Evolutionary conservation across 352 stramenopile species (phyloP).

Genomic region (Phytophthora hybrid): DNA sequence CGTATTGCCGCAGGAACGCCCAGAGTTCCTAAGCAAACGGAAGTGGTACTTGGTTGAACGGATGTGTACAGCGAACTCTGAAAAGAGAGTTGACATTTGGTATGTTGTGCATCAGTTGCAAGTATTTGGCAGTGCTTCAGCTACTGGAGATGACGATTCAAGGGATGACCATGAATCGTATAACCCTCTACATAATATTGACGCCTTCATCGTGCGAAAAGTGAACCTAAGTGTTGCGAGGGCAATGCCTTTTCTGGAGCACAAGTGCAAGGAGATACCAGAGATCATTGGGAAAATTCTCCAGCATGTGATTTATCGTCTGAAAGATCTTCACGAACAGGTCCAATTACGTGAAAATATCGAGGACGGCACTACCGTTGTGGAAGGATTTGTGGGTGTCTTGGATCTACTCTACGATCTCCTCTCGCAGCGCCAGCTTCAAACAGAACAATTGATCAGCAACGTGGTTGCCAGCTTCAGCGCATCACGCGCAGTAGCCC

Average conservation of each 20-base stretch:
- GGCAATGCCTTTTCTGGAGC: constrained; percentile 23
- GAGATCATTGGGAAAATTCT: constrained; percentile 4
- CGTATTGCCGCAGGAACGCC: constrained; percentile 6
- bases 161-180: constrained; percentile 6
- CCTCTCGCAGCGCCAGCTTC: constrained; percentile 11
- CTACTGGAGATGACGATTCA: constrained; percentile 7
- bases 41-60: constrained; percentile 36
- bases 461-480: constrained; percentile 23
- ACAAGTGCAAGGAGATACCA: constrained; percentile 3
- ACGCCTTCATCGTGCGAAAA: constrained; percentile 31
- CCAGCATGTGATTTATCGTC: constrained; percentile 17
- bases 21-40: constrained; percentile 20
- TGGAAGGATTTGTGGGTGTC: constrained; percentile 25
- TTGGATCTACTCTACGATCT: constrained; percentile 27
- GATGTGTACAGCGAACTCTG: constrained; percentile 30
- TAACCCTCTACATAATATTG: constrained; percentile 3
- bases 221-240: constrained; percentile 25
- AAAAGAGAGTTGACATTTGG: constrained; percentile 26
- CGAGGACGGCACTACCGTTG: constrained; percentile 11
- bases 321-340: constrained; percentile 8
- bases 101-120: constrained; percentile 40
- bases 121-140: constrained; percentile 9
- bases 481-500: constrained; percentile 17
- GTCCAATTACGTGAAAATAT: constrained; percentile 10
- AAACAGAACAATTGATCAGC: constrained; percentile 15